phyloP scores from a whole-genome alignment of 2,329 filamentous ascomycete genomes.

The Claviceps sp. region DNA sequence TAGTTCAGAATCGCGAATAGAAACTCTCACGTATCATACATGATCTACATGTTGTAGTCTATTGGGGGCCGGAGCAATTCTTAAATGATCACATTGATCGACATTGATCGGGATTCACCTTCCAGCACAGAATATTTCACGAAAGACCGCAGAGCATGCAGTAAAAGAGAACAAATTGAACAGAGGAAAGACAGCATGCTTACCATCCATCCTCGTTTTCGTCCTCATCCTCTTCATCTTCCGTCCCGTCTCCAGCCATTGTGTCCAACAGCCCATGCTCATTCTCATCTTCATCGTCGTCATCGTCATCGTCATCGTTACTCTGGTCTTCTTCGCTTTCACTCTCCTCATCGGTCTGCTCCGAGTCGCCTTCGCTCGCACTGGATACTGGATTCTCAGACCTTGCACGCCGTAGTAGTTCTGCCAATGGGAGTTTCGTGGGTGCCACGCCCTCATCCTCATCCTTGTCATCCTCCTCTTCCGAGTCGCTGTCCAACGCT shows the following conservation, averaged over 20 bases:
- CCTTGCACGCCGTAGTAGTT: constrained; percentile 11
- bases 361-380: constrained; percentile 7
- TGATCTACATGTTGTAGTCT: no score
- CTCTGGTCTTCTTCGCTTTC: constrained; percentile 12
- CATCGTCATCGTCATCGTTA: constrained; percentile 7
- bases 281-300: constrained; percentile 7
- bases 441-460: constrained; percentile 8
- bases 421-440: constrained; percentile 10
- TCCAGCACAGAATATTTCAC: no score
- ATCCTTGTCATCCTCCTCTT: constrained; percentile 5
- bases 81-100: no score
- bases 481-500: constrained; percentile 4
- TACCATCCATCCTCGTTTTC: constrained; percentile 8
- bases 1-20: constrained; percentile 9
- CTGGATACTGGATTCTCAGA: constrained; percentile 9
- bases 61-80: no score
- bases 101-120: no score
- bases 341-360: constrained; percentile 9
- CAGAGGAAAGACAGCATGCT: background rate
- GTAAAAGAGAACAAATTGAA: no score
- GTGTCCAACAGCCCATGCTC: constrained; percentile 15
- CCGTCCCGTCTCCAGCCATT: constrained; percentile 21
- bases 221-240: constrained; percentile 14
- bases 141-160: no score
- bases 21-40: no score